These are phyloP conservation scores for Nymphaea thermarum DNA, from an alignment of 164 flowering plant genomes.

Conservation along the genomic window DNA sequence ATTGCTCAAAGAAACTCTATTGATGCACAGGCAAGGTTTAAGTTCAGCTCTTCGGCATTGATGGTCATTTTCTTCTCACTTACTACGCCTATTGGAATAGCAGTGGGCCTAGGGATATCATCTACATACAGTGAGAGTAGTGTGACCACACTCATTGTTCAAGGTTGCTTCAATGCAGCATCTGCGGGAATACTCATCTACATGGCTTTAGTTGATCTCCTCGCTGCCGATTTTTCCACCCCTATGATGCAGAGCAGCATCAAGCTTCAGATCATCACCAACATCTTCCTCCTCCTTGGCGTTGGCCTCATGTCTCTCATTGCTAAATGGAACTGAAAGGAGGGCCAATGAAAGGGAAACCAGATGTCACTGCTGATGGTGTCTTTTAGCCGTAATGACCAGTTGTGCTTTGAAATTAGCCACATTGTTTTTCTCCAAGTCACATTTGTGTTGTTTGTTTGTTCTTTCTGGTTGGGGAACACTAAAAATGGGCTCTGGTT, in stretches of 20 bases:
- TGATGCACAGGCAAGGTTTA: conserved; percentile 6
- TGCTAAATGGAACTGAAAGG: not conserved
- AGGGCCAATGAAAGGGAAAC: no score
- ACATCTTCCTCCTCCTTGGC: not conserved
- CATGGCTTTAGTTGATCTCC: conserved; percentile 5
- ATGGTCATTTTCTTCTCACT: conserved; percentile 12
- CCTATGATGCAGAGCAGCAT: conserved; percentile 2
- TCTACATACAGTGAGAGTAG: conserved; percentile 9
- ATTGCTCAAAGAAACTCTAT: no score
- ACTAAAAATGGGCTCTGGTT: no score
- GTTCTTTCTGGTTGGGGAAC: no score
- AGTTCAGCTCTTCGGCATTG: not conserved
- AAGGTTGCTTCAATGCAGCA: conserved; percentile 1
- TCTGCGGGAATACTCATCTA: conserved; percentile 6
- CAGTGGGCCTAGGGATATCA: conserved; percentile 8
- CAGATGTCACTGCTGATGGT: no score
- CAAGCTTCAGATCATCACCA: not conserved
- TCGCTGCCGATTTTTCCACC: conserved; percentile 4
- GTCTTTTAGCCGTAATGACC: no score
- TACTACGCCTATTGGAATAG: conserved; percentile 13
- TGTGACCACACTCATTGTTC: conserved; percentile 5
- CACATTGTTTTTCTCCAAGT: no score
- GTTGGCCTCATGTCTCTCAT: not conserved
- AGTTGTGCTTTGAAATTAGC: no score
- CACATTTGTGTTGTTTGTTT: no score